These are phyloP conservation scores for Pyricularia grisea DNA, from an alignment of 2,329 filamentous ascomycete genomes.

Conservation along the genomic window DNA sequence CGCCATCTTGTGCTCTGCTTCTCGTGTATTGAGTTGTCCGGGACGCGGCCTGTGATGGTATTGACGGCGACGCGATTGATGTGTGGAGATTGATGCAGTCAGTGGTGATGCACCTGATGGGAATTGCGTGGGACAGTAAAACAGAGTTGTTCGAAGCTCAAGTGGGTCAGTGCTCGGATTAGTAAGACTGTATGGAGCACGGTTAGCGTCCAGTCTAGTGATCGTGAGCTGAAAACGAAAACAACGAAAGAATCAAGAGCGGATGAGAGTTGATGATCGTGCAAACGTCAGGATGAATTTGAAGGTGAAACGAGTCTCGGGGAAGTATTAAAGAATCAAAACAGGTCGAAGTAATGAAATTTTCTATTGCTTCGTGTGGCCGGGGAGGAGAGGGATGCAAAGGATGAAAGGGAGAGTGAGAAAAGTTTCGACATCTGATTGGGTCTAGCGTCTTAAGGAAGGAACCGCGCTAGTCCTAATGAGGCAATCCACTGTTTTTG, in stretches of 20 bases:
- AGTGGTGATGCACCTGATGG: neutral
- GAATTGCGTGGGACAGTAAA: neutral
- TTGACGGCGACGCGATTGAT: conserved; percentile 1
- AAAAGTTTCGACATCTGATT: neutral
- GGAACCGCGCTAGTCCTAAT: neutral
- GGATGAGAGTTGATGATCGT: neutral
- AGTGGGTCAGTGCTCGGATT: neutral
- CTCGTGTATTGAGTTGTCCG: neutral
- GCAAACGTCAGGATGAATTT: neutral
- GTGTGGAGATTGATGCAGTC: conserved; percentile 2
- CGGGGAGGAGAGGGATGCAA: neutral
- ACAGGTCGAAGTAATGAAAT: neutral
- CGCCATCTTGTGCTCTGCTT: conserved; percentile 33
- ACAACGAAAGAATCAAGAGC: neutral
- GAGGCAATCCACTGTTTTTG: neutral
- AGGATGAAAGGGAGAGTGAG: neutral
- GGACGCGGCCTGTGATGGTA: neutral
- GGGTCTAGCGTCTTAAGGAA: neutral
- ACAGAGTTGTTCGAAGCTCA: neutral
- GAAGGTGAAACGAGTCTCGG: neutral
- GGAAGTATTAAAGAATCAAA: neutral
- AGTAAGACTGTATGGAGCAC: neutral
- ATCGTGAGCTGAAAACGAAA: neutral
- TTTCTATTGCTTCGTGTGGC: neutral
- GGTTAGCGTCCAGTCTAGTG: neutral